Evolutionary conservation across 1,284 basidiomycete genomes (phyloP), one percentile per base, ranked within the genome.

Genomic region (Cystobasidium pallidum): DNA sequence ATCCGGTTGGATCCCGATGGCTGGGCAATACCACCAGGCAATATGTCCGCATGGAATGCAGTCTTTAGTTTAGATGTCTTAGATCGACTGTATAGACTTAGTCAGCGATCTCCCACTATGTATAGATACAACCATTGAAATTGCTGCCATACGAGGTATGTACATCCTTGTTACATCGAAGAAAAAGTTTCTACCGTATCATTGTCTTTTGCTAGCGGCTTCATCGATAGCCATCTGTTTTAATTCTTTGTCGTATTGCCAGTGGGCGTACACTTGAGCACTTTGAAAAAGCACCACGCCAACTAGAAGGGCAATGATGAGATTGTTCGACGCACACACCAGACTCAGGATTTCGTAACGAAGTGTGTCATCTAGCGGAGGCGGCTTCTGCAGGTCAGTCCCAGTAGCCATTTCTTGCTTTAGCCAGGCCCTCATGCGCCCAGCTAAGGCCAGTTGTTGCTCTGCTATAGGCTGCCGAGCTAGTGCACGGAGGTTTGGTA

Each of bases 241-340:
- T 10, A 72, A 24, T 45, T 72, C 73, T n/a, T 32, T 30, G 36
- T 49, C 49, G 19, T 66, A 54, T 57, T 62, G 63, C 55, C 54
- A 52, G 28, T 74, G 70, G 10, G 63, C 70, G 26, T 71, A 71
- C 15, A 49, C 57, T 36, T 74, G 66, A 1, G 59, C 62, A 34
- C 47, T 57, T 30, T 74, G 73, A 45, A 74, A 65, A 10, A 66
- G 51, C 6, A 74, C 32, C n/a, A 74, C 70, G 17, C 68, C 63
- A 17, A 65, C 73, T 17, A 74, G 45, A 19, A 57, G 52, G 57
- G 24, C 68, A 17, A 74, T 66, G 21, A 67, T 66, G 45, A 74
- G 39, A 32, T 64, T 66, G 63, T 74, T 74, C 24, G 70, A 55
- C 2, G 73, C 73, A 45, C 62, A 71, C 19, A 72, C 11, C 15